Evolutionary conservation across 148 eudicot genomes (phyloP).

Genomic region (Vaccinium macrocarpon): DNA sequence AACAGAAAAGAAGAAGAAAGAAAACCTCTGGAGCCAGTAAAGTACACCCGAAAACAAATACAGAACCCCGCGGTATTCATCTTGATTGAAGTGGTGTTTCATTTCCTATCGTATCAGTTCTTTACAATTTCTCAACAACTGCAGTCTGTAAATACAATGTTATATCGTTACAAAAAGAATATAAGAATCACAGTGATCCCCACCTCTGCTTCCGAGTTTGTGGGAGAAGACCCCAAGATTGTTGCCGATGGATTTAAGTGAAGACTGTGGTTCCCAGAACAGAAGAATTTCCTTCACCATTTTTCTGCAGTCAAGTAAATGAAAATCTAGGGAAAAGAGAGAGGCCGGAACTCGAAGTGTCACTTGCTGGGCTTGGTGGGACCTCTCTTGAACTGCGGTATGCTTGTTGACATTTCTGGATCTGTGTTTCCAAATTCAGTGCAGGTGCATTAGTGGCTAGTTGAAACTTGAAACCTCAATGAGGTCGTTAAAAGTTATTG

Average conservation of each 20-base stretch:
- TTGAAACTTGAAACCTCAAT: neutral
- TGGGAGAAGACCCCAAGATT: neutral
- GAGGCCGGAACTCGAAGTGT: constrained; percentile 43
- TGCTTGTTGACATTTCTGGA: constrained; percentile 90
- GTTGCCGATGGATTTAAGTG: constrained; percentile 7
- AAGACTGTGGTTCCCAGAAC: neutral
- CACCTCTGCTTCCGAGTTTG: neutral
- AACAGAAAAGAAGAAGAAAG: neutral
- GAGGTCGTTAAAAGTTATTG: neutral
- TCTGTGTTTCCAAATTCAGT: constrained; percentile 36
- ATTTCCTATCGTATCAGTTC: neutral
- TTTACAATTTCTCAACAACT: constrained; percentile 16
- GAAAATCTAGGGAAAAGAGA: constrained; percentile 90
- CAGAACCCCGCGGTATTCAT: neutral
- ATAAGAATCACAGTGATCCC: constrained; percentile 7
- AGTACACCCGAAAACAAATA: neutral
- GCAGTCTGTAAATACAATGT: neutral
- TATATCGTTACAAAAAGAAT: constrained; percentile 20
- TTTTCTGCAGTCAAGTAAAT: constrained; percentile 39
- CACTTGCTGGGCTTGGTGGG: constrained; percentile 58
- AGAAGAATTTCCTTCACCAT: neutral
- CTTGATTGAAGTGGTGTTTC: neutral
- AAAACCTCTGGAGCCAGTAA: neutral
- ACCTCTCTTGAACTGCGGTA: constrained; percentile 51
- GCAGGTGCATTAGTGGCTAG: constrained; percentile 11